Evolutionary conservation across 2,329 filamentous ascomycete species (phyloP), one percentile per base, ranked within the genome.

Genomic region (Chaetothyriales sp.): DNA sequence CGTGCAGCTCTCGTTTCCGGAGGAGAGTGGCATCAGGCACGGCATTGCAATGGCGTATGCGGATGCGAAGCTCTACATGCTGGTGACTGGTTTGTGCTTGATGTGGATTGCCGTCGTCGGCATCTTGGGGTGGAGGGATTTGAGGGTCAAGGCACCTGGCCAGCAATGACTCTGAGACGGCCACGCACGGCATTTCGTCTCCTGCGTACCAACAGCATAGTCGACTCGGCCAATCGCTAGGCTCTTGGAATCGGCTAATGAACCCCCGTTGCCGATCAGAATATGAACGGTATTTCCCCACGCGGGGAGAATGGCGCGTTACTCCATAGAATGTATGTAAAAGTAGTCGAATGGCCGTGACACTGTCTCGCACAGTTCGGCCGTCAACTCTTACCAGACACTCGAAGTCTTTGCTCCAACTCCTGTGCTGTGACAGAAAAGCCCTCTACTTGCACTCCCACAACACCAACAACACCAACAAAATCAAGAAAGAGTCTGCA

Each of bases 1-100:
- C 0, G 68, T 67, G 2, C 81, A 84, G 57, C 62, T 79, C 36
- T 48, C 55, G 26, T 76, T 72, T 54, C 57, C 64, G 0, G 59
- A 70, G 12, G 68, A 70, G 6, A 70, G 59, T 6, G 59, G 65
- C 0, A 67, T 64, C 18, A 61, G 73, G 18, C 53, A 64, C 18
- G 74, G 65, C 2, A 73, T 75, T 48, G 65, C 70, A 26, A 50
- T 64, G 46, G 61, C 73, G 0, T 77, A 77, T 51, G 71, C 66
- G 1, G 68, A 70, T 39, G 66, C 70, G 3, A 73, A 77, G 63
- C 65, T 60, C 32, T 56, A 61, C n/a, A 65, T 72, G 66, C 59
- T 71, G 20, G 67, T 68, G 46, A 65, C 66, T 2, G 49, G 54
- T 42, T 45, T 53, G 32, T 39, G 32, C 32, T 15, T 39, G 32